Evolutionary conservation across 2,329 filamentous ascomycete genomes (phyloP).

Genomic region (Raffaelea albimanens): DNA sequence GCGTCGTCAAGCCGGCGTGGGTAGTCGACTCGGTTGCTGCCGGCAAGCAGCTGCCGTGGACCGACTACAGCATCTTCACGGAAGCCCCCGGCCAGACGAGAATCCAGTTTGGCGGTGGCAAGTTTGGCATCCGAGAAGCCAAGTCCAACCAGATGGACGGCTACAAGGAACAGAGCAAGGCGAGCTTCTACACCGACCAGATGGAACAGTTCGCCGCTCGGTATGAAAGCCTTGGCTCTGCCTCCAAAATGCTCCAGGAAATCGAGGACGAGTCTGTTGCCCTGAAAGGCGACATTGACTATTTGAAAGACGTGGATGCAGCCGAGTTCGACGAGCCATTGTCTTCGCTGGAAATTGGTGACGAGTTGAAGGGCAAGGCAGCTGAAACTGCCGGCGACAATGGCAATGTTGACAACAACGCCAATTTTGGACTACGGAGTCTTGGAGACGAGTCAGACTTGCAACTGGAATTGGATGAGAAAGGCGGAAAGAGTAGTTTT

Average conservation of each 20-base stretch:
- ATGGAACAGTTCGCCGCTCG: slow-evolving; percentile 32
- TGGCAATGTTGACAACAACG: no score
- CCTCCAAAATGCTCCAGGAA: no score
- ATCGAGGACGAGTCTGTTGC: slow-evolving; percentile 1
- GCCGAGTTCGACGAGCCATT: no score
- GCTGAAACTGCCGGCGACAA: no score
- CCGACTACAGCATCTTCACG: slow-evolving; percentile 72
- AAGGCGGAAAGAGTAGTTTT: no score
- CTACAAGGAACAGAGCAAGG: slow-evolving; percentile 73
- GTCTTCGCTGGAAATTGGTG: no score
- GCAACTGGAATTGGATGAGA: no score
- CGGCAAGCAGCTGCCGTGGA: slow-evolving; percentile 77
- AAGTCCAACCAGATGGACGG: slow-evolving; percentile 52
- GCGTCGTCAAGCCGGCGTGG: slow-evolving; percentile 93
- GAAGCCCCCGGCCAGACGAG: slow-evolving; percentile 77
- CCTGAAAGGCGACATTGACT: neutral
- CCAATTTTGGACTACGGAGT: no score
- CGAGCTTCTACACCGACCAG: slow-evolving; percentile 74
- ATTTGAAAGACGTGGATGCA: no score
- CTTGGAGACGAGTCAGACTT: no score
- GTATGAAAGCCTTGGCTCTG: slow-evolving; percentile 10
- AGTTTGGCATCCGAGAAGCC: slow-evolving; percentile 59
- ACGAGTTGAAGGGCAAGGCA: no score
- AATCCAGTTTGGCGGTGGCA: slow-evolving; percentile 54
- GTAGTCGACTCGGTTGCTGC: slow-evolving; percentile 80